phyloP scores from a whole-genome alignment of 31 red algal species.

The Asparagopsis taxiformis region DNA sequence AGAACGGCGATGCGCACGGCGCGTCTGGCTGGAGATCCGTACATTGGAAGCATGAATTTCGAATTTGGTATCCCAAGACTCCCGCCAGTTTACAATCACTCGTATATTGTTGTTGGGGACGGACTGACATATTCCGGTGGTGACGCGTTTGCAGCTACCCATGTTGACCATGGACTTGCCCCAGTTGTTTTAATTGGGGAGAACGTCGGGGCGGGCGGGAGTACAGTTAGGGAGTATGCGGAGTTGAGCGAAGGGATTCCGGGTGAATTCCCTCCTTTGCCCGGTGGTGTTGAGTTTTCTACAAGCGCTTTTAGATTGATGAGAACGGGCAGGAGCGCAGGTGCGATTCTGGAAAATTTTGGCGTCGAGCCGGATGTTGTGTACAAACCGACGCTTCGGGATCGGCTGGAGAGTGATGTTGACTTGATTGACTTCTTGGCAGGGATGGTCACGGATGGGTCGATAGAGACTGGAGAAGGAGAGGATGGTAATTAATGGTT shows the following conservation, averaged over 20 bases:
- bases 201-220: slow-evolving; percentile 5
- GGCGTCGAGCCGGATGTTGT: slow-evolving; percentile 13
- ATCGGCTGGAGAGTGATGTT: slow-evolving; percentile 1
- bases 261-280: not conserved
- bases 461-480: too few relatives aligned
- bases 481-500: too few relatives aligned
- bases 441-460: too few relatives aligned
- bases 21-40: not conserved
- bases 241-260: not conserved
- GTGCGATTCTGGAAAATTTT: slow-evolving; percentile 12
- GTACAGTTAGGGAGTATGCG: not conserved
- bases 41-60: not conserved
- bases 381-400: not conserved
- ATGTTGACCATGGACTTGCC: not conserved
- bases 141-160: slow-evolving; percentile 6
- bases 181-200: not conserved
- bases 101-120: not conserved
- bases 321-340: slow-evolving; percentile 1
- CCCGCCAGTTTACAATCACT: not conserved
- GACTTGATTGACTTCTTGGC: slow-evolving; percentile 2
- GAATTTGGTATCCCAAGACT: not conserved
- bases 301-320: not conserved
- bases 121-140: slow-evolving; percentile 3
- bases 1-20: slow-evolving; percentile 5
- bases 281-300: slow-evolving; percentile 5